A percentile compares a stretch with the other conserved stretches of the same genome.
Conservation (phyloP, 345 rosid species). For the Passiflora organensis region DNA sequence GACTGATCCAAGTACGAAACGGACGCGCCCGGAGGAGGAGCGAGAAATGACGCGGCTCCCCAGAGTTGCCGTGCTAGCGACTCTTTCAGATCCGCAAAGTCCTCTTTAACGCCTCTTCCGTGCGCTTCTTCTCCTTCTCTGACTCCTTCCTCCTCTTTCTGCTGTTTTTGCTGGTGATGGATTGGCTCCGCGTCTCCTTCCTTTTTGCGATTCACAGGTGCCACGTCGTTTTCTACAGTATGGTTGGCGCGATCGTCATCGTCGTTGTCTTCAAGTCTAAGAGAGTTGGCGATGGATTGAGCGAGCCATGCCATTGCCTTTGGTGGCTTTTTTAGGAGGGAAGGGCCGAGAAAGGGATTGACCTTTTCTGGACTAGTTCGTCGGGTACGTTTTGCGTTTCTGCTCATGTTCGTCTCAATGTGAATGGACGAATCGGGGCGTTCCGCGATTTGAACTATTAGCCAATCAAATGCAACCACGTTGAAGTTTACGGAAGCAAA, state of each 20-base stretch:
- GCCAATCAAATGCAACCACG: no score
- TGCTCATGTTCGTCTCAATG: no score
- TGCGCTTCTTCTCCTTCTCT: conserved; percentile 33
- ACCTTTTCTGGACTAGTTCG: no score
- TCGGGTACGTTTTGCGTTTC: no score
- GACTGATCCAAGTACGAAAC: conserved; percentile 13
- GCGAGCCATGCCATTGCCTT: conserved; percentile 75
- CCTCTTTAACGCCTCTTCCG: conserved; percentile 81
- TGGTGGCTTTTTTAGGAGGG: neutral
- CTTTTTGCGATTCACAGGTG: conserved; percentile 12
- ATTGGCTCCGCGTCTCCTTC: conserved; percentile 12
- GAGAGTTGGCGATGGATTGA: conserved; percentile 73
- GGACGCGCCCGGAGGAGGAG: conserved; percentile 40
- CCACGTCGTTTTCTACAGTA: conserved; percentile 22
- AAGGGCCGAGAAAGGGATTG: conserved; percentile 22
- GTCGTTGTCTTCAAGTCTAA: conserved; percentile 60
- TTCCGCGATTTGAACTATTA: no score
- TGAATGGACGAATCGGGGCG: no score
- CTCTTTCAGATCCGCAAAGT: conserved; percentile 65
- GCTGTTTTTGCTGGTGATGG: conserved; percentile 9
- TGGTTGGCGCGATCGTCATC: neutral
- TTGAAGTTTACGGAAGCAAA: no score
- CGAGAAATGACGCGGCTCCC: conserved; percentile 94
- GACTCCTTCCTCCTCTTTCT: neutral
- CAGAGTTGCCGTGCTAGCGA: conserved; percentile 71